phyloP scores from a whole-genome alignment of 176 grass and related monocot species.

The Lolium perenne region DNA sequence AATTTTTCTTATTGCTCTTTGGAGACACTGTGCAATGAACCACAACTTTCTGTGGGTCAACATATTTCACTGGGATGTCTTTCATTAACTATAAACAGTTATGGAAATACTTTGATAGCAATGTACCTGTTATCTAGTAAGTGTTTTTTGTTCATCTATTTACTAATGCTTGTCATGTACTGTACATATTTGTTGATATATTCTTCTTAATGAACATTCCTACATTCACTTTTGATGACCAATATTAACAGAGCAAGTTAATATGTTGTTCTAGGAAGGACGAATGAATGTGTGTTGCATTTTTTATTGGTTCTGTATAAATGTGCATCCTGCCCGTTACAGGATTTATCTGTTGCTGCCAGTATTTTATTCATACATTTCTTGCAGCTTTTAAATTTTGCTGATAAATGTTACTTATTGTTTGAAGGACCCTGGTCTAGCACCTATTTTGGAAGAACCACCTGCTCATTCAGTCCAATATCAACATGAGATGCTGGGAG shows the following conservation, averaged over 20 bases:
- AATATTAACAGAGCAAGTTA: conserved; percentile 2
- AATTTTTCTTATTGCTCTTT: not conserved
- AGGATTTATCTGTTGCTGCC: conserved; percentile 9
- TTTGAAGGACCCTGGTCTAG: conserved; percentile 57
- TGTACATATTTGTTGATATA: conserved; percentile 4
- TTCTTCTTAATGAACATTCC: not conserved
- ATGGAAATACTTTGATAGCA: not conserved
- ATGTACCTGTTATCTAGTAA: not conserved
- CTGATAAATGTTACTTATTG: conserved; percentile 35
- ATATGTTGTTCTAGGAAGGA: not conserved
- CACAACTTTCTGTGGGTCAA: not conserved
- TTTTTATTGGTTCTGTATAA: conserved; percentile 23
- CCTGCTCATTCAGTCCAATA: conserved; percentile 25
- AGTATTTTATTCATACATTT: conserved; percentile 21
- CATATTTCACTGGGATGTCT: conserved; percentile 9
- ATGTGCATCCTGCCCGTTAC: not conserved
- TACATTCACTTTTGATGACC: conserved; percentile 17
- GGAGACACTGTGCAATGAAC: not conserved
- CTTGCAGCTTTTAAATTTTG: conserved; percentile 15
- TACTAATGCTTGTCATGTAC: not conserved
- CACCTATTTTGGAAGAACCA: conserved; percentile 62
- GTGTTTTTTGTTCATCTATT: not conserved
- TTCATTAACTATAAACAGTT: conserved; percentile 1
- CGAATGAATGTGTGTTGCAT: not conserved
- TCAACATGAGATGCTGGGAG: conserved; percentile 40